These are phyloP conservation scores for Coniochaeta pulveracea DNA, from an alignment of 2,329 filamentous ascomycete species.

Conservation along the genomic window DNA sequence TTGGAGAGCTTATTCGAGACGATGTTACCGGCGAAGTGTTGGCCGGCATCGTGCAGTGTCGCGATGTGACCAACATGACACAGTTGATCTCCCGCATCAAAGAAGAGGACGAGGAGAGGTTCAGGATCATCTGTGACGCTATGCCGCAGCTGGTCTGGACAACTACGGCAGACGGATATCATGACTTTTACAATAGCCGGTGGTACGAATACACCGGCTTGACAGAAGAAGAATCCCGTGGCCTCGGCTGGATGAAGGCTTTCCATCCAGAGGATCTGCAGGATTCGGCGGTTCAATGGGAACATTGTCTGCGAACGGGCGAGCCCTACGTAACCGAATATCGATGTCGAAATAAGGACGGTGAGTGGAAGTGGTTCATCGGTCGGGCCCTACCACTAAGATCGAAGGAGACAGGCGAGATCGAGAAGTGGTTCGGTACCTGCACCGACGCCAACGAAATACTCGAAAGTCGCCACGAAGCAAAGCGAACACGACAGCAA, in stretches of 20 bases:
- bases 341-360: constrained; percentile 52
- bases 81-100: constrained; percentile 59
- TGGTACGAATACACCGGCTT: constrained; percentile 75
- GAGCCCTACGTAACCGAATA: constrained; percentile 62
- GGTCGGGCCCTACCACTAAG: constrained; percentile 58
- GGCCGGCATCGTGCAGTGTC: constrained; percentile 59
- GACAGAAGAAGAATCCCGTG: constrained; percentile 48
- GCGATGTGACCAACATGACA: constrained; percentile 60
- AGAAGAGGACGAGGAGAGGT: constrained; percentile 60
- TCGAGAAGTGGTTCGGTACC: constrained; percentile 73
- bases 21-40: constrained; percentile 59
- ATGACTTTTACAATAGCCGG: constrained; percentile 66
- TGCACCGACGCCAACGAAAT: constrained; percentile 71
- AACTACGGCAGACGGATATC: constrained; percentile 49
- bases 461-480: constrained; percentile 55
- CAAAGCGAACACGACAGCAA: constrained; percentile 57
- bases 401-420: constrained; percentile 52
- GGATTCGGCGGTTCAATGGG: constrained; percentile 45
- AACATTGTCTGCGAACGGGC: constrained; percentile 52
- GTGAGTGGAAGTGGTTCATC: constrained; percentile 70
- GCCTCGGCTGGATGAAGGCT: constrained; percentile 47
- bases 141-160: constrained; percentile 69
- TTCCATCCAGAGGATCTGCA: constrained; percentile 62
- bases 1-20: constrained; percentile 58
- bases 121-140: constrained; percentile 64